A percentile compares a stretch with the other conserved stretches of the same genome.
Evolutionary conservation across 306 rosid species (phyloP).

Genomic region (Lotus japonicus): DNA sequence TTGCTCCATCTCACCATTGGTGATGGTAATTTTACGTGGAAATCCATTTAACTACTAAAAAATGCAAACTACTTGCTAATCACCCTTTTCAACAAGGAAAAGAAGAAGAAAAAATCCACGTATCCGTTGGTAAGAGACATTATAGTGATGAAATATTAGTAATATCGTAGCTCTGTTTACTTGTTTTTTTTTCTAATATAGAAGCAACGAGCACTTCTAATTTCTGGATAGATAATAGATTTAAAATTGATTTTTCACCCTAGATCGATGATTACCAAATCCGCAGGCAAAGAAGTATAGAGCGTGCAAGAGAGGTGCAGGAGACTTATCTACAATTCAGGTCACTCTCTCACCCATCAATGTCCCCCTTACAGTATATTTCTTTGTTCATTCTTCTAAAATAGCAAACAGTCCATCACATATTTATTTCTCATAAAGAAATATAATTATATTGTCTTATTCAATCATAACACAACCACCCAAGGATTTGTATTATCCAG

Average conservation of each 20-base stretch:
- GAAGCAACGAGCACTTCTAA: background rate
- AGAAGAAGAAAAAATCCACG: background rate
- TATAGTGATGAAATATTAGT: background rate
- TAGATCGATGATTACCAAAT: background rate
- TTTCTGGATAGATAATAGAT: background rate
- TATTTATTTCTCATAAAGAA: background rate
- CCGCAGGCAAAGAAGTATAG: background rate
- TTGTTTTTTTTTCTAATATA: too few species aligned
- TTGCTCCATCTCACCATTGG: background rate
- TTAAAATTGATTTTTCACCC: background rate
- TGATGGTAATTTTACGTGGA: background rate
- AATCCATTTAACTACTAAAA: background rate
- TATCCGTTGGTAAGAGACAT: background rate
- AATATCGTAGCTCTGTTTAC: background rate
- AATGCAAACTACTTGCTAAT: background rate
- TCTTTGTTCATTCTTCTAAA: slow-evolving; percentile 30
- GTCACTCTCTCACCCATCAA: slow-evolving; percentile 21
- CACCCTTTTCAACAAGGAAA: background rate
- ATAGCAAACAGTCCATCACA: slow-evolving; percentile 7
- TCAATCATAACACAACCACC: slow-evolving; percentile 24
- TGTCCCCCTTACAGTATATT: slow-evolving; percentile 8
- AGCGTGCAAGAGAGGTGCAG: background rate
- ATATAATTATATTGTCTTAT: background rate
- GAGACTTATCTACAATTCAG: slow-evolving; percentile 28
- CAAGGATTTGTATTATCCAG: slow-evolving; percentile 24